phyloP scores from a whole-genome alignment of 2,329 filamentous ascomycete species.

The Beauveria bassiana region DNA sequence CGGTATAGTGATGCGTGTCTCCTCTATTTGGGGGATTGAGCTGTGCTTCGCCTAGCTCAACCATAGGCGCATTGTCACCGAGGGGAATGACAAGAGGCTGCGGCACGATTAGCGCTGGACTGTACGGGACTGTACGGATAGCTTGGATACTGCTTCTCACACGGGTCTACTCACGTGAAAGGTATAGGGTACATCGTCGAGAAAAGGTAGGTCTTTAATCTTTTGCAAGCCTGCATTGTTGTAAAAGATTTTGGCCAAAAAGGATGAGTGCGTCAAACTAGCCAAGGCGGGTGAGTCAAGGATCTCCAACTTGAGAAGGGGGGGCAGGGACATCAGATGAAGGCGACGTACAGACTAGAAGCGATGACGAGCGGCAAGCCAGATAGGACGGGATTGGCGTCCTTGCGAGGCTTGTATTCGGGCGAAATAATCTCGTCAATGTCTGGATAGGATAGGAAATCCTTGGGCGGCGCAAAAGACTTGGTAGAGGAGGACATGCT shows the following conservation, averaged over 20 bases:
- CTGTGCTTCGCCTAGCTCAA: slow-evolving; percentile 35
- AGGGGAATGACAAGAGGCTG: slow-evolving; percentile 52
- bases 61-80: slow-evolving; percentile 26
- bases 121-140: neutral
- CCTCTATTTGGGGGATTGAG: slow-evolving; percentile 32
- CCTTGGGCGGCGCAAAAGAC: neutral
- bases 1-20: slow-evolving; percentile 55
- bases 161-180: slow-evolving; percentile 35
- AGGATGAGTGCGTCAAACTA: slow-evolving; percentile 52
- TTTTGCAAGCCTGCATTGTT: slow-evolving; percentile 53
- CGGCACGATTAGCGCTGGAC: neutral
- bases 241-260: slow-evolving; percentile 61
- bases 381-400: slow-evolving; percentile 7
- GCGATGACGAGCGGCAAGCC: slow-evolving; percentile 6
- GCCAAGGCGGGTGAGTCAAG: neutral
- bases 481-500: neutral
- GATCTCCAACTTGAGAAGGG: neutral
- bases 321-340: neutral
- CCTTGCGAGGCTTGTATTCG: slow-evolving; percentile 4
- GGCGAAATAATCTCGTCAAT: neutral
- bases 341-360: slow-evolving; percentile 2
- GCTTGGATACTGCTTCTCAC: neutral
- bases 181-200: slow-evolving; percentile 37
- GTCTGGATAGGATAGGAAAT: slow-evolving; percentile 7
- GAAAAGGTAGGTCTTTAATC: slow-evolving; percentile 37